These are phyloP conservation scores for Trypanosoma mega DNA, from an alignment of 208 protist species.

Conservation along the genomic window DNA sequence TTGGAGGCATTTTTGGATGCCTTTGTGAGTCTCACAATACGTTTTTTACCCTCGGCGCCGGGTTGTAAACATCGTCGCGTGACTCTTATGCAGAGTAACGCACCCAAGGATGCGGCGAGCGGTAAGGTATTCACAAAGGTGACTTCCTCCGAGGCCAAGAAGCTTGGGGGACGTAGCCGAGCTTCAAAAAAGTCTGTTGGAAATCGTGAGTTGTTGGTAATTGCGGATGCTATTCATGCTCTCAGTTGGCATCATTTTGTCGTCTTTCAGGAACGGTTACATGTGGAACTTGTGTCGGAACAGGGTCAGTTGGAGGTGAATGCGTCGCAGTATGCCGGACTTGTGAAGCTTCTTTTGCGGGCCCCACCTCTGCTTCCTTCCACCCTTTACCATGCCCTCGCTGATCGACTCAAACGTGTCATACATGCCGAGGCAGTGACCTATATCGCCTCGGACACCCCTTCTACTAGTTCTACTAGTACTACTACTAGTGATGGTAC, in stretches of 20 bases:
- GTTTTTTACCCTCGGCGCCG: conserved; percentile 11
- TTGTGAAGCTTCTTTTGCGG: conserved; percentile 24
- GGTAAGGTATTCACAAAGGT: not conserved
- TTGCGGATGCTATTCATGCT: conserved; percentile 25
- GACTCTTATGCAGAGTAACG: not conserved
- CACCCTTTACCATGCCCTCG: conserved; percentile 21
- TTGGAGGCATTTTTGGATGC: conserved; percentile 27
- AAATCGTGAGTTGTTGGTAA: conserved; percentile 25
- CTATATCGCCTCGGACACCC: no score
- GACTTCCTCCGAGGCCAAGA: conserved; percentile 16
- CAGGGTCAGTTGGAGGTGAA: conserved; percentile 20
- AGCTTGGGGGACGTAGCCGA: conserved; percentile 25
- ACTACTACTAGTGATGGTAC: not conserved
- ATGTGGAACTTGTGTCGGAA: conserved; percentile 8
- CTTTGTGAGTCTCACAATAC: conserved; percentile 22
- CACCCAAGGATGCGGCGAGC: not conserved
- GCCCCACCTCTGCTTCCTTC: conserved; percentile 21
- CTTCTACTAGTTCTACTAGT: not conserved
- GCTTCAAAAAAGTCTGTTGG: conserved; percentile 19
- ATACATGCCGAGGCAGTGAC: conserved; percentile 24
- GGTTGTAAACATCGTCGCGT: conserved; percentile 12
- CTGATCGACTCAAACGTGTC: conserved; percentile 27
- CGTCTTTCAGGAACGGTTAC: conserved; percentile 28
- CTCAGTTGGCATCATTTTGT: conserved; percentile 27
- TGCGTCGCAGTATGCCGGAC: conserved; percentile 13